phyloP scores from a whole-genome alignment of 2,329 filamentous ascomycete genomes.

The Neofusicoccum sp. region DNA sequence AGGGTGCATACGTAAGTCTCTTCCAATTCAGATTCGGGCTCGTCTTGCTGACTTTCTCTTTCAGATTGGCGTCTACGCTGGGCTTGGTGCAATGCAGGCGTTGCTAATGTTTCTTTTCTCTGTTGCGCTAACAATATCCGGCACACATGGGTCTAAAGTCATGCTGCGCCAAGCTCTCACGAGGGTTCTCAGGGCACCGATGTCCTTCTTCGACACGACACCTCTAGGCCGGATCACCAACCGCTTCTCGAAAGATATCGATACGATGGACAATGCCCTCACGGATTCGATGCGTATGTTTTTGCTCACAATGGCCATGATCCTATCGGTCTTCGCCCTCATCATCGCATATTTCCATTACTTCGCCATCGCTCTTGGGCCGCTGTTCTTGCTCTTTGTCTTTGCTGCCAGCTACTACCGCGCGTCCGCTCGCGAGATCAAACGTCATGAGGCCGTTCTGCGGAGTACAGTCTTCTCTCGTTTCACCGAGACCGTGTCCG shows the following conservation, averaged over 20 bases:
- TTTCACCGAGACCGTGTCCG: conserved; percentile 84
- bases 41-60: conserved; percentile 26
- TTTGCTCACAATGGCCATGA: conserved; percentile 78
- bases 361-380: conserved; percentile 68
- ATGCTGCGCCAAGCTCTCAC: conserved; percentile 80
- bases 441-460: conserved; percentile 87
- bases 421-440: conserved; percentile 87
- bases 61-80: conserved; percentile 66
- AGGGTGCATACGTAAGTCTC: conserved; percentile 68
- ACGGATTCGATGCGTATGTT: conserved; percentile 92
- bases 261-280: conserved; percentile 93
- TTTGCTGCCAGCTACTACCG: conserved; percentile 86
- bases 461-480: conserved; percentile 86
- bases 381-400: conserved; percentile 73
- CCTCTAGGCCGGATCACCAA: conserved; percentile 94
- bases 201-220: conserved; percentile 96
- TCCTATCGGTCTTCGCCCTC: conserved; percentile 78
- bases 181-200: conserved; percentile 66
- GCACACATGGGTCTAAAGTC: conserved; percentile 76
- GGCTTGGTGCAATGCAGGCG: conserved; percentile 68
- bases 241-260: conserved; percentile 91
- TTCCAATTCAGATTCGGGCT: conserved; percentile 18
- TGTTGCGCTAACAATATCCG: conserved; percentile 71
- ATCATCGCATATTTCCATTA: conserved; percentile 97
- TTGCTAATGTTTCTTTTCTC: conserved; percentile 79